Percentiles rank a stretch among this genome's conserved stretches.
phyloP scores from a whole-genome alignment of 2,329 filamentous ascomycete species.

The Fusarium sulawesiense region DNA sequence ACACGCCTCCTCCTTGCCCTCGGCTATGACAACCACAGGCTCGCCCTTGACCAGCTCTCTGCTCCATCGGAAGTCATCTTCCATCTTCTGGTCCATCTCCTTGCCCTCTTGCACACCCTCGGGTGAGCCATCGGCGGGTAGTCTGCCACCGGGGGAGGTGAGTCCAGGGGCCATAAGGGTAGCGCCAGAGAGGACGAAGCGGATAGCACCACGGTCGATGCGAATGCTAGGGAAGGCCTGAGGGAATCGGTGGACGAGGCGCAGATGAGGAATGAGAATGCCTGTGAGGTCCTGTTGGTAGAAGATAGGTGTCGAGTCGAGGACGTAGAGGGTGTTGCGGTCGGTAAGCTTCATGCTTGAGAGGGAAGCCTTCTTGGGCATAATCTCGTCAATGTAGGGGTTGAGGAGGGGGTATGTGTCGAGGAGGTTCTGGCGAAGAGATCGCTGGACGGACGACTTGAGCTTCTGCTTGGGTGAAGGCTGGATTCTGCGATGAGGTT shows the following conservation, averaged over 20 bases:
- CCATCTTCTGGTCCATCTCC: constrained; percentile 57
- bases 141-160: constrained; percentile 82
- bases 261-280: constrained; percentile 86
- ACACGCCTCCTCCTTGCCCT: constrained; percentile 93
- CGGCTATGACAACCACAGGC: constrained; percentile 88
- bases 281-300: constrained; percentile 84
- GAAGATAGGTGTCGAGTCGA: constrained; percentile 84
- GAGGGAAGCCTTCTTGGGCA: constrained; percentile 93
- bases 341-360: constrained; percentile 94
- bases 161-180: constrained; percentile 96
- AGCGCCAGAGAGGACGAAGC: constrained; percentile 93
- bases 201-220: constrained; percentile 95
- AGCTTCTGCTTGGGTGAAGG: constrained; percentile 90
- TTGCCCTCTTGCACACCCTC: constrained; percentile 52
- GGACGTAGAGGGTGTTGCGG: constrained; percentile 87
- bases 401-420: constrained; percentile 87
- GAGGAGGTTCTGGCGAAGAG: constrained; percentile 83
- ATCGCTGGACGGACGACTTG: constrained; percentile 94
- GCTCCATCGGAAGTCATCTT: constrained; percentile 67
- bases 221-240: constrained; percentile 83
- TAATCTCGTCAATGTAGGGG: constrained; percentile 90
- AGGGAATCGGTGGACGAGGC: constrained; percentile 90
- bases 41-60: constrained; percentile 81
- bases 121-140: constrained; percentile 68
- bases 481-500: constrained; percentile 67